Conservation (phyloP, 257 asterid species). For the Ballota nigra region DNA sequence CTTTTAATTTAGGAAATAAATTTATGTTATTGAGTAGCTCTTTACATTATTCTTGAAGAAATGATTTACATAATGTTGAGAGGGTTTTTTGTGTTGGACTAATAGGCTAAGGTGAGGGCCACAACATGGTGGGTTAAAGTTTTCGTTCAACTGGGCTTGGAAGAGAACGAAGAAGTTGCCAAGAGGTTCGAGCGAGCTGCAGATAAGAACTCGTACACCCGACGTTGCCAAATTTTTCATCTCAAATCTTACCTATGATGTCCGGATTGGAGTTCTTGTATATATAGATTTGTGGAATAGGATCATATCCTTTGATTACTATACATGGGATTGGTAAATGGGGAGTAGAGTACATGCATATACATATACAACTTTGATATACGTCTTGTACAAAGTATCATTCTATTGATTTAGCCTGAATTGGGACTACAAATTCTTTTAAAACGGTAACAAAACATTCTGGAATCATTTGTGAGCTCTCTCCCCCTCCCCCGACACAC, state of each 20-base stretch:
- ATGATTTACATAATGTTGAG: not conserved
- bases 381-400: not conserved
- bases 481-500: no score
- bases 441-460: not conserved
- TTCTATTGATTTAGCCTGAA: not conserved
- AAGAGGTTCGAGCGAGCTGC: conserved; percentile 74
- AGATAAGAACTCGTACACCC: conserved; percentile 36
- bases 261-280: not conserved
- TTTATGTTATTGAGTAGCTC: not conserved
- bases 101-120: conserved; percentile 65
- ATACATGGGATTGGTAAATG: not conserved
- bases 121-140: conserved; percentile 66
- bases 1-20: no score
- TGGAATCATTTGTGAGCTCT: not conserved
- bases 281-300: no score
- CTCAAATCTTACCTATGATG: conserved; percentile 46
- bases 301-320: not conserved
- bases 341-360: not conserved
- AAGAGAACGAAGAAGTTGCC: conserved; percentile 58
- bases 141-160: conserved; percentile 61
- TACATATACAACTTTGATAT: not conserved
- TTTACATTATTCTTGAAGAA: not conserved
- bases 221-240: conserved; percentile 70
- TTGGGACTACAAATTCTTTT: not conserved
- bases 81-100: not conserved